Evolutionary conservation across 1,139 yeast species (phyloP).

Genomic region (Nadsonia commutata): DNA sequence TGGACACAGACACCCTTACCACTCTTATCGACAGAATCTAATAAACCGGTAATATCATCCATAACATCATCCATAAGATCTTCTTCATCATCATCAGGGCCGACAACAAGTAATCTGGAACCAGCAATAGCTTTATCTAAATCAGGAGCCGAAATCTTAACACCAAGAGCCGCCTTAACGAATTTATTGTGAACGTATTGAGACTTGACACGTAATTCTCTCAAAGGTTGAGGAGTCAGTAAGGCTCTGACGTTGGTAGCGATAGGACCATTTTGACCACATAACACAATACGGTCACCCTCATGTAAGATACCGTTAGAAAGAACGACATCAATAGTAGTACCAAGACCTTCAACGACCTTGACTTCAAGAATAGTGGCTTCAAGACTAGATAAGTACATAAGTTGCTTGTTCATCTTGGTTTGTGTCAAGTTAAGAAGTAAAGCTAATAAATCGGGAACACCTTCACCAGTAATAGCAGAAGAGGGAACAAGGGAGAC

Average conservation of each 20-base stretch:
- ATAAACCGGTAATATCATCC: conserved; percentile 92
- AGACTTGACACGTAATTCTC: conserved; percentile 90
- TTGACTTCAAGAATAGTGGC: conserved; percentile 97
- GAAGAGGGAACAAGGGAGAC: conserved; percentile 97
- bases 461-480: conserved; percentile 99
- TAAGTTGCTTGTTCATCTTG: conserved; percentile 97
- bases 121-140: conserved; percentile 98
- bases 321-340: conserved; percentile 92
- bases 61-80: conserved; percentile 95
- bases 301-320: conserved; percentile 90
- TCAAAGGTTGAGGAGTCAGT: conserved; percentile 92
- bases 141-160: conserved; percentile 94
- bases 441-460: conserved; percentile 95
- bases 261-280: conserved; percentile 98
- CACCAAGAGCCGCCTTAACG: conserved; percentile 98
- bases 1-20: conserved; percentile 98
- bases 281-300: conserved; percentile 88
- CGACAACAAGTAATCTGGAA: conserved; percentile 86
- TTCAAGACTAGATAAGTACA: conserved; percentile 85
- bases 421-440: conserved; percentile 89
- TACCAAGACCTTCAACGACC: conserved; percentile 97
- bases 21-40: conserved; percentile 85
- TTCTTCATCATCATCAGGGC: conserved; percentile 96
- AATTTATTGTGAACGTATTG: conserved; percentile 92
- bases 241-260: conserved; percentile 95